These are phyloP conservation scores for Calonectria hongkongensis DNA, from an alignment of 2,329 filamentous ascomycete genomes.

Conservation along the genomic window DNA sequence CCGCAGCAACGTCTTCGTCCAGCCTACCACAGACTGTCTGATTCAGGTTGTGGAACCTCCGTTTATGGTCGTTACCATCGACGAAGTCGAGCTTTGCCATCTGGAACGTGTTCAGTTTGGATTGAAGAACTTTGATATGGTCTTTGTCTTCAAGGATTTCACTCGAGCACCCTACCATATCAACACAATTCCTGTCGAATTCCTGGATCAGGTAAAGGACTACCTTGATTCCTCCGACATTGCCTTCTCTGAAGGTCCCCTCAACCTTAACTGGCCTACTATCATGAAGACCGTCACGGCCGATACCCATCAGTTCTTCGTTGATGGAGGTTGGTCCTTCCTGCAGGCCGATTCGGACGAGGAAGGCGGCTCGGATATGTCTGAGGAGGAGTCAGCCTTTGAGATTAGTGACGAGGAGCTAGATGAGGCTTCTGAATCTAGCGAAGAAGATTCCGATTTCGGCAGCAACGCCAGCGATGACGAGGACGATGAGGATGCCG, in stretches of 20 bases:
- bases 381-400: constrained; percentile 93
- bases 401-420: constrained; percentile 92
- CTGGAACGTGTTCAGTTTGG: constrained; percentile 97
- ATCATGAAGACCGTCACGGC: constrained; percentile 99
- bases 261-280: constrained; percentile 98
- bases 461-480: constrained; percentile 91
- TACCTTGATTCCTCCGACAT: constrained; percentile 98
- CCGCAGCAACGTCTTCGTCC: constrained; percentile 95
- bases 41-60: constrained; percentile 98
- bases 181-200: constrained; percentile 98
- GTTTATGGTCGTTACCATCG: constrained; percentile 95
- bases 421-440: constrained; percentile 85
- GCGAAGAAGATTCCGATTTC: constrained; percentile 92
- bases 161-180: constrained; percentile 92
- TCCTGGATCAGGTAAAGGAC: constrained; percentile 95
- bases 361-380: constrained; percentile 84
- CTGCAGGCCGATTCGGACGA: constrained; percentile 90
- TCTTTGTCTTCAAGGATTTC: constrained; percentile 99
- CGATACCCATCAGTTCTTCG: constrained; percentile 96
- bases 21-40: constrained; percentile 96
- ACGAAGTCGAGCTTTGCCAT: constrained; percentile 97
- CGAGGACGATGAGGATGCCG: constrained; percentile 81
- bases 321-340: constrained; percentile 96
- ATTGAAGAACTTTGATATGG: constrained; percentile 98
- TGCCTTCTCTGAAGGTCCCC: constrained; percentile 92